Conservation (phyloP, 1,139 yeast genomes). For the Nakaseomyces glabratus region DNA sequence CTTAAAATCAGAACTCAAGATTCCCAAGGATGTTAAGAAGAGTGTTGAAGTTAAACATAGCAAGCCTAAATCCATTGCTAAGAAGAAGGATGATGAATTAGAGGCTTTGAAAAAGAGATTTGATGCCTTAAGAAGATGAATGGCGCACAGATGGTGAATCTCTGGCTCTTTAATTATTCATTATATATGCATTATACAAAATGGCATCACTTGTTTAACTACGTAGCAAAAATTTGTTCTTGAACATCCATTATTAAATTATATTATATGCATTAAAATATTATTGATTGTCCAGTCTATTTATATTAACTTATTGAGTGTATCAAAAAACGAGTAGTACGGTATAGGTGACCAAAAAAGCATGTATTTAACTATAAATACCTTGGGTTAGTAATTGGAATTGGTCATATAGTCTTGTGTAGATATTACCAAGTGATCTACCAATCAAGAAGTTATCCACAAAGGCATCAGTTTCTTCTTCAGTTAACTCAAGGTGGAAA, state of each 20-base stretch:
- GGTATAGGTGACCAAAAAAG: too few species aligned
- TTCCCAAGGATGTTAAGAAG: conserved; percentile 35
- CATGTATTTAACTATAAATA: conserved; percentile 60
- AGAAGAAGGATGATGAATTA: conserved; percentile 35
- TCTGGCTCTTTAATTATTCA: too few species aligned
- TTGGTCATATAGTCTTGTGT: conserved; percentile 88
- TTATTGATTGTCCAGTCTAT: too few species aligned
- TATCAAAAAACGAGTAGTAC: too few species aligned
- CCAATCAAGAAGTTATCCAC: conserved; percentile 68
- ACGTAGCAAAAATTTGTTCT: too few species aligned
- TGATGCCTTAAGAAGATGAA: conserved; percentile 37
- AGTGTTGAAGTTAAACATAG: conserved; percentile 23
- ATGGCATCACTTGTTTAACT: too few species aligned
- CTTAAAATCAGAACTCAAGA: conserved; percentile 35
- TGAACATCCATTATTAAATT: too few species aligned
- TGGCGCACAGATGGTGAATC: too few species aligned
- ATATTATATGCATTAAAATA: too few species aligned
- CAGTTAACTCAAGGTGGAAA: conserved; percentile 65
- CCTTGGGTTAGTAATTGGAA: conserved; percentile 93
- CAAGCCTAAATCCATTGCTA: conserved; percentile 16
- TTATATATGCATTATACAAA: too few species aligned
- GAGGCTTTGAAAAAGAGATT: conserved; percentile 48
- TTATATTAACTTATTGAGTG: too few species aligned
- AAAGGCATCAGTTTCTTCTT: conserved; percentile 62
- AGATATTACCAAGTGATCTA: conserved; percentile 79